Percentiles rank a stretch among this genome's conserved stretches.
These are phyloP conservation scores for Pythium plurisporium DNA, from an alignment of 352 stramenopile species.

Conservation along the genomic window DNA sequence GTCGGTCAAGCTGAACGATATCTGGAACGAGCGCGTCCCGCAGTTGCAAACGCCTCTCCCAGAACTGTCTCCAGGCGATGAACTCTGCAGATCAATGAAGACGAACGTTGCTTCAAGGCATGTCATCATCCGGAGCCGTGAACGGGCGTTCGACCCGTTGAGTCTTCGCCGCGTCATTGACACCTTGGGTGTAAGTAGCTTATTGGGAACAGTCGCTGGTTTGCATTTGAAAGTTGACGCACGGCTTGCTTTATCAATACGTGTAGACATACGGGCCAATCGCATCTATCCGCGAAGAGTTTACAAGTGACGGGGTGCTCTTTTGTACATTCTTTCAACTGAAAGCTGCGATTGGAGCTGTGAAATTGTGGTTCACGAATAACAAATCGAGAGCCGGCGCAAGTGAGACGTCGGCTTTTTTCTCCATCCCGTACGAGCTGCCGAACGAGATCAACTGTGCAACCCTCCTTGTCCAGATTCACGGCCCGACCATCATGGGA, in stretches of 20 bases:
- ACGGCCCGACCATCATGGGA: slow-evolving; percentile 20
- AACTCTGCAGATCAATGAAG: slow-evolving; percentile 53
- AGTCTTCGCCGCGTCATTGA: slow-evolving; percentile 47
- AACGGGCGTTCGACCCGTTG: slow-evolving; percentile 27
- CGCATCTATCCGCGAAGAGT: slow-evolving; percentile 40
- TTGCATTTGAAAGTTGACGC: not conserved
- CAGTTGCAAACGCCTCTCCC: not conserved
- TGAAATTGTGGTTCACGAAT: slow-evolving; percentile 45
- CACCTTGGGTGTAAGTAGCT: slow-evolving; percentile 43
- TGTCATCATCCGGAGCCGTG: slow-evolving; percentile 48
- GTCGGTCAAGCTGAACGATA: slow-evolving; percentile 20
- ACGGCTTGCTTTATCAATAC: not conserved
- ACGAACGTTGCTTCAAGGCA: slow-evolving; percentile 62
- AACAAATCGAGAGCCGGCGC: not conserved
- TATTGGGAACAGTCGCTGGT: not conserved
- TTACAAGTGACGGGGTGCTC: slow-evolving; percentile 49
- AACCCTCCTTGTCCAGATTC: slow-evolving; percentile 47
- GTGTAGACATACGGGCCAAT: slow-evolving; percentile 58
- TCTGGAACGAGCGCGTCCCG: slow-evolving; percentile 20
- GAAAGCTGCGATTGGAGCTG: slow-evolving; percentile 49
- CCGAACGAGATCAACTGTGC: slow-evolving; percentile 62
- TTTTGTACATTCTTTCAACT: slow-evolving; percentile 78
- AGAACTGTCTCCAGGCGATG: slow-evolving; percentile 7
- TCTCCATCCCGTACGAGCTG: slow-evolving; percentile 65
- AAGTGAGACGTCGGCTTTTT: slow-evolving; percentile 36